Evolutionary conservation across 208 protist species (phyloP), one percentile per base, ranked within the genome.

Genomic region (Wallacemonas sp.): DNA sequence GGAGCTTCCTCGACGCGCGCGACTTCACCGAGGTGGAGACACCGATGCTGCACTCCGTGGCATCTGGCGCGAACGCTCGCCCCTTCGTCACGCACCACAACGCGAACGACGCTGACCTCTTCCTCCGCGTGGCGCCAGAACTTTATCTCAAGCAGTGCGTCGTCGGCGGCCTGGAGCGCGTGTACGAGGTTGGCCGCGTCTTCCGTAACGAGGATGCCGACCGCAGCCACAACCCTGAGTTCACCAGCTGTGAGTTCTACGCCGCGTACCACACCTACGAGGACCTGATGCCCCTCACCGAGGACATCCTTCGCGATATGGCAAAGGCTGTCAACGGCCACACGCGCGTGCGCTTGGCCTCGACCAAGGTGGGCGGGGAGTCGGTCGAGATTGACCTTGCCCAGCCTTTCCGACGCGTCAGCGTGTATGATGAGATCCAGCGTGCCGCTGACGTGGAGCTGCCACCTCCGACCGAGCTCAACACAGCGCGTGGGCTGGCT

Each of bases 151-250:
- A 98, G 75, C 79, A 96, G 79, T 93, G 96, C 45, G 80, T 98
- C 47, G 91, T 98, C 33, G 97, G 94, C 21, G 97, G 97, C 26
- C 75, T 98, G 61, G 90, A 98, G 53, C 78, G 90, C 15, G 95
- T 98, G 2, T 98, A 97, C 76, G 97, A 98, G 79, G 90, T 98
- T 51, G 94, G 96, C 42, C 91, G 84, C 34, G 84, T 97, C 6
- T 98, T 98, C 72, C 84, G 95, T 38, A 98, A 98, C 77, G 95
- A 98, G 79, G 87, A 86, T 65, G 85, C 92, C n/a, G 95, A 98
- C 76, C 63, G 82, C 44, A 97, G 83, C 68, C 97, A 98, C 79
- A 98, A 97, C 64, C 97, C 97, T 17, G 97, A 98, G 77, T 98
- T 98, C 77, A 98, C 97, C 26, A 95, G 85, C 24, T 94, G 91